These are phyloP conservation scores for Angophora floribunda DNA, from an alignment of 345 rosid species.

Conservation along the genomic window DNA sequence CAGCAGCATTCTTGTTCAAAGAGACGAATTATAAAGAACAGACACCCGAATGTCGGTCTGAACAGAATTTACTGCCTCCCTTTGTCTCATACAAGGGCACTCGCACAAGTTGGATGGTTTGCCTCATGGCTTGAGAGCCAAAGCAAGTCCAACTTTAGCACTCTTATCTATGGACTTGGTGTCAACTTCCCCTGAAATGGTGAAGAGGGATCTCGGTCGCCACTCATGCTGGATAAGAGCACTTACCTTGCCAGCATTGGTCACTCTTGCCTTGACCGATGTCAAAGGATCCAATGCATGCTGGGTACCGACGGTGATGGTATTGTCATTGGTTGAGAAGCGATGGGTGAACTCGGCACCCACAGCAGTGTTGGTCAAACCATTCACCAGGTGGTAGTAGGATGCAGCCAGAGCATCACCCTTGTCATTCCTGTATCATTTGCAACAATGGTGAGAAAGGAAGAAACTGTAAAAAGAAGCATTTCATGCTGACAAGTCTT, in stretches of 20 bases:
- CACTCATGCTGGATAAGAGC: conserved; percentile 91
- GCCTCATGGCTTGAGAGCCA: conserved; percentile 71
- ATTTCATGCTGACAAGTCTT: background rate
- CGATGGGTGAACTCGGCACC: conserved; percentile 77
- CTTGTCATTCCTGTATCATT: conserved; percentile 61
- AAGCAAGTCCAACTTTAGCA: conserved; percentile 78
- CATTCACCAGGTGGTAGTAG: conserved; percentile 67
- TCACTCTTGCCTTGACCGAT: conserved; percentile 60
- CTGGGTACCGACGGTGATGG: conserved; percentile 70
- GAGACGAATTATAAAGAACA: background rate
- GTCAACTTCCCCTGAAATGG: conserved; percentile 85
- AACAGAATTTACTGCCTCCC: conserved; percentile 4
- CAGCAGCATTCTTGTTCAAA: background rate
- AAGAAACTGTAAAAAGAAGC: background rate
- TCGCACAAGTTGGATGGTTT: background rate
- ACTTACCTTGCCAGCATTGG: conserved; percentile 59
- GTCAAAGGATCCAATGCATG: conserved; percentile 73
- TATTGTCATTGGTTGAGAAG: conserved; percentile 70
- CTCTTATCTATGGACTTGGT: conserved; percentile 75
- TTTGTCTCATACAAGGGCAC: background rate
- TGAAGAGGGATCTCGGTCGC: conserved; percentile 72
- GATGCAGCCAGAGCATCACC: conserved; percentile 61
- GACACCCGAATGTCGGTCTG: background rate
- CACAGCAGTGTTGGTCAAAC: conserved; percentile 46
- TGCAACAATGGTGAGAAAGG: background rate